Percentiles rank a stretch among this genome's conserved stretches.
Conservation (phyloP, 108 stramenopile genomes). For the Cyclotella baltica region DNA sequence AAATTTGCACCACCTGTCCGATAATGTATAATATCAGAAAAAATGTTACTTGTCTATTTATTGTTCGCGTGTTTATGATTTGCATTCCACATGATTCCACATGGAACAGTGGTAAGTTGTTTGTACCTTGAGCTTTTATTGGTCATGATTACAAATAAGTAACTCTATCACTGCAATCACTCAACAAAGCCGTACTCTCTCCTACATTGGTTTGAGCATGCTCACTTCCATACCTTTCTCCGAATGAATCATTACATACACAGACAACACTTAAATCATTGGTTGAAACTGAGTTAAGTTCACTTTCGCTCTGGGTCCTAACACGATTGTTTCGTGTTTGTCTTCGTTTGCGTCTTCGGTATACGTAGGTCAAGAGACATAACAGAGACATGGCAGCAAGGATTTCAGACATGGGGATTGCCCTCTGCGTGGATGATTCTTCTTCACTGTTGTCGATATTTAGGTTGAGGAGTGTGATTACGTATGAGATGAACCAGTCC, state of each 20-base stretch:
- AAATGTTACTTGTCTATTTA: too few relatives aligned
- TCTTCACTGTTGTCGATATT: background rate
- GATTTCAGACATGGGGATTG: background rate
- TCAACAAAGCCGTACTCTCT: background rate
- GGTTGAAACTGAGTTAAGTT: background rate
- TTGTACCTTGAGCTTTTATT: too few relatives aligned
- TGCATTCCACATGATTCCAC: too few relatives aligned
- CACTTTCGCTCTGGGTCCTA: background rate
- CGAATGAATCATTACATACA: background rate
- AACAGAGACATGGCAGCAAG: background rate
- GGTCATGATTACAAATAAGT: too few relatives aligned
- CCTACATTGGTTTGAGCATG: background rate
- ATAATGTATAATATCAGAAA: too few relatives aligned
- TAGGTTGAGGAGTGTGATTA: background rate
- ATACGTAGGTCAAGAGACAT: slow-evolving; percentile 4
- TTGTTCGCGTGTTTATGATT: too few relatives aligned
- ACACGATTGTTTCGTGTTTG: background rate
- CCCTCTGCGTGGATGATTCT: background rate
- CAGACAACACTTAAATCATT: background rate
- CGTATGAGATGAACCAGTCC: background rate
- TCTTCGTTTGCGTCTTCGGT: slow-evolving; percentile 1
- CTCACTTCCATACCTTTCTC: background rate
- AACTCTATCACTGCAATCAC: background rate
- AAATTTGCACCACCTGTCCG: too few relatives aligned
- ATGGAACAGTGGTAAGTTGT: too few relatives aligned